Base-by-base conservation (phyloP, 2,329 filamentous ascomycete genomes). In the Alternaria sp. region DNA sequence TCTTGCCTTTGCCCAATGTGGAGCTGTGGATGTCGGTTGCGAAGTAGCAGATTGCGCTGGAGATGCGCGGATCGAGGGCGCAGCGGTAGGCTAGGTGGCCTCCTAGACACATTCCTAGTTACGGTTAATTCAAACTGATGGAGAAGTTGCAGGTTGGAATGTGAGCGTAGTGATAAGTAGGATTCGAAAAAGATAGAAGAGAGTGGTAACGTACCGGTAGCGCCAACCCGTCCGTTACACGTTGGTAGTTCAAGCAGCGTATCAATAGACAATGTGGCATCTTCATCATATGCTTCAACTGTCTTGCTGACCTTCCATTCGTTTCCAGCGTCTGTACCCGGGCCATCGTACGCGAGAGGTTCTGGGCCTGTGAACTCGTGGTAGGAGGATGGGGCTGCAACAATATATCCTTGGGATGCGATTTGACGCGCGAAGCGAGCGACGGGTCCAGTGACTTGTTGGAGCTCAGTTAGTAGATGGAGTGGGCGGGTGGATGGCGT, bases 331-430 rank as follows among this genome's bases (percentile, higher is more conserved):
- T 97, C 92, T 0, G 94, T 98, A 51, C 95, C 93, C 2, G 90
- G 90, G 0, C 84, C 92, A 73, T 97, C 91, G 77, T 97, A 97
- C 49, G 90, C 86, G 39, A 97, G 82, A 10, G 93, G 82, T 71
- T 94, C 91, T 0, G 93, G 91, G 4, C 90, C 90, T 1, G 88
- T 92, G 79, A 97, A 97, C 78, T 97, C 93, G 76, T 97, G 93
- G 79, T 97, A 97, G 31, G 89, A 93, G 34, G 91, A 95, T 0
- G 93, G 92, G 0, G 93, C 93, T 9, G 91, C 93, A 66, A 94
- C 93, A 67, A 97, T 96, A 81, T 96, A 97, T 71, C 93, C 94
- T 66, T 96, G 91, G 3, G 92, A 90, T 37, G 92, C 91, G 70
- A 97, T 97, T 77, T 97, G 93, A 60, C 93, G 88, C 51, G 92